A percentile compares a stretch with the other conserved stretches of the same genome.
Evolutionary conservation across 805 yeast species (phyloP).

Genomic region (Deakozyma indianensis): DNA sequence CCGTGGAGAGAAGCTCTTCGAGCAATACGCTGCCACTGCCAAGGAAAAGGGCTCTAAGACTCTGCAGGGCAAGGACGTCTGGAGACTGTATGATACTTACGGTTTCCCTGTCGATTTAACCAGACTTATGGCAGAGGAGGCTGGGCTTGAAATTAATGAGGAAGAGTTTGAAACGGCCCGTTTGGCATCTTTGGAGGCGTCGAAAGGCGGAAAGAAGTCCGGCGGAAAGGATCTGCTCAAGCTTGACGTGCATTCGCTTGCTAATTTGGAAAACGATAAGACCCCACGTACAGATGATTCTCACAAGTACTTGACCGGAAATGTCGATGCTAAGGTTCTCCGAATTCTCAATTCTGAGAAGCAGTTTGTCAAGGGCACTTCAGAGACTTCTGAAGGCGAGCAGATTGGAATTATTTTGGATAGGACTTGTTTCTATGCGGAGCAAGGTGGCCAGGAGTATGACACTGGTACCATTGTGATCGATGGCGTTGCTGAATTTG

Average conservation of each 20-base stretch:
- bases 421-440: constrained; percentile 92
- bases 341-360: constrained; percentile 52
- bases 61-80: constrained; percentile 85
- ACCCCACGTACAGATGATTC: constrained; percentile 76
- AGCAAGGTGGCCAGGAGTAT: constrained; percentile 97
- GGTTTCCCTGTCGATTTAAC: constrained; percentile 99
- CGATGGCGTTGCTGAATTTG: constrained; percentile 78
- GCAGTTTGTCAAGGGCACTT: constrained; percentile 35
- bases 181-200: constrained; percentile 82
- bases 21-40: constrained; percentile 80
- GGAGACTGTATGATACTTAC: constrained; percentile 97
- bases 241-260: constrained; percentile 83
- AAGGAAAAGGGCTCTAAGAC: constrained; percentile 58
- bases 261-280: constrained; percentile 43
- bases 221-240: constrained; percentile 49
- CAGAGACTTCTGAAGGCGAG: constrained; percentile 23
- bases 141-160: constrained; percentile 84
- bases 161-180: constrained; percentile 85
- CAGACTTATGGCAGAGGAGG: constrained; percentile 96
- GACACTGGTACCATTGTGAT: constrained; percentile 88
- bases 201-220: constrained; percentile 70
- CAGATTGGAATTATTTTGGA: constrained; percentile 76
- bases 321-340: constrained; percentile 52
- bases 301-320: constrained; percentile 51
- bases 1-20: constrained; percentile 94